Conservation (phyloP, 495 filamentous ascomycete genomes). For the Annulohypoxylon moriforme region DNA sequence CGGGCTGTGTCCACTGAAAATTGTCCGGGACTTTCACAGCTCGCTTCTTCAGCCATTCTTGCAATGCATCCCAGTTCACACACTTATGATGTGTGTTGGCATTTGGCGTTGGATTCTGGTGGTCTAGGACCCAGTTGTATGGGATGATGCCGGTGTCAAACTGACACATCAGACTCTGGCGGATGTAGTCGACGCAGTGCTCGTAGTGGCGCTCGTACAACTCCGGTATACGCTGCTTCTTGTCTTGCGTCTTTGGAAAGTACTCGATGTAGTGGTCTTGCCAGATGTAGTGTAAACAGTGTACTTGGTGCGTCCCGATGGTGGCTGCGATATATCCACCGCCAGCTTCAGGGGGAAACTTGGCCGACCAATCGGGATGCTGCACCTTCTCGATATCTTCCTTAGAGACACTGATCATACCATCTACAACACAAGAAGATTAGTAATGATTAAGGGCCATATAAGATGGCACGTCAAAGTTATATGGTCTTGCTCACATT, state of each 20-base stretch:
- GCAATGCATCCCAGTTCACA: conserved; percentile 49
- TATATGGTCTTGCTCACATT: background rate
- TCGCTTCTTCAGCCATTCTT: conserved; percentile 45
- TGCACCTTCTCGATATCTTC: conserved; percentile 17
- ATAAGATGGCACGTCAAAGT: background rate
- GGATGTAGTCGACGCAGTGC: conserved; percentile 50
- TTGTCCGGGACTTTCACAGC: conserved; percentile 33
- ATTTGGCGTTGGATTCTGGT: conserved; percentile 48
- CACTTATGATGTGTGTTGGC: conserved; percentile 44
- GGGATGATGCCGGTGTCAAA: conserved; percentile 46
- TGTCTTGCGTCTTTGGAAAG: conserved; percentile 16
- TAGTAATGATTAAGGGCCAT: background rate
- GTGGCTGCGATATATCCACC: conserved; percentile 27
- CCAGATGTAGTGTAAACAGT: conserved; percentile 32
- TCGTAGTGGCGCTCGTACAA: conserved; percentile 48
- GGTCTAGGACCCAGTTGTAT: conserved; percentile 43
- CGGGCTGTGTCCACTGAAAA: conserved; percentile 30
- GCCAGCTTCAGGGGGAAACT: conserved; percentile 21
- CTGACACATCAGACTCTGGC: conserved; percentile 51
- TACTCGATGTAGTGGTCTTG: conserved; percentile 20
- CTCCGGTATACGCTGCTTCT: conserved; percentile 39
- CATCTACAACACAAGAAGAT: conserved; percentile 13
- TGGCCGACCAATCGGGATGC: conserved; percentile 3
- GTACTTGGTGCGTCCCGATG: conserved; percentile 35
- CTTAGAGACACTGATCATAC: conserved; percentile 15